Evolutionary conservation across 805 yeast genomes (phyloP).

Genomic region (Myxozyma lipomycoides): DNA sequence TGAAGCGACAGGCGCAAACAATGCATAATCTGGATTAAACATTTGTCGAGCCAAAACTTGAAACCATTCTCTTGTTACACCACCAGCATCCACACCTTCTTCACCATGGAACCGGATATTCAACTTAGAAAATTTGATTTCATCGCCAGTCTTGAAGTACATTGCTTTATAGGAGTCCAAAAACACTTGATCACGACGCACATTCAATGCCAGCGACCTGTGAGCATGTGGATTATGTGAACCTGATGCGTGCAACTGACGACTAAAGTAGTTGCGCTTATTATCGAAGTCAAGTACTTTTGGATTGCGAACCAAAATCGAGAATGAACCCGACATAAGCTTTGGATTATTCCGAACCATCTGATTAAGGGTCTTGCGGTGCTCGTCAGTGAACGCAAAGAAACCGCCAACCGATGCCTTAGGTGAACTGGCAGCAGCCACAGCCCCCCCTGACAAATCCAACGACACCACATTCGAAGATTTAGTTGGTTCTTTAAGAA

Average conservation of each 20-base stretch:
- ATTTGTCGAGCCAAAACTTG: conserved; percentile 90
- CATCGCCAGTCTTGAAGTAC: conserved; percentile 72
- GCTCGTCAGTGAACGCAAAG: conserved; percentile 83
- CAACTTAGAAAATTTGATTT: conserved; percentile 65
- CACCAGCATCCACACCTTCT: conserved; percentile 97
- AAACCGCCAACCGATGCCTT: conserved; percentile 43
- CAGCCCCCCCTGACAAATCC: conserved; percentile 37
- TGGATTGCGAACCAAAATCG: conserved; percentile 82
- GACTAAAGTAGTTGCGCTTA: conserved; percentile 78
- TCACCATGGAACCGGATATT: conserved; percentile 88
- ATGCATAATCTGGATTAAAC: conserved; percentile 92
- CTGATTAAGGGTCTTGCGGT: conserved; percentile 79
- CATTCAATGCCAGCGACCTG: conserved; percentile 56
- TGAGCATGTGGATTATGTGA: conserved; percentile 35
- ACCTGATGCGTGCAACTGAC: conserved; percentile 55
- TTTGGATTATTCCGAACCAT: conserved; percentile 90
- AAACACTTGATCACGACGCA: conserved; percentile 86
- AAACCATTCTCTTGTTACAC: conserved; percentile 96
- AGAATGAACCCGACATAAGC: conserved; percentile 92
- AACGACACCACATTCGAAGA: conserved; percentile 55
- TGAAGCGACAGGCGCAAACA: conserved; percentile 85
- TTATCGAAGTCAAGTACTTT: conserved; percentile 91
- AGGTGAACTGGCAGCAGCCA: background rate
- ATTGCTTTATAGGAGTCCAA: conserved; percentile 82
- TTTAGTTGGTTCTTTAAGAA: conserved; percentile 6